Percentiles rank a stretch among this genome's conserved stretches.
Evolutionary conservation across 352 stramenopile genomes (phyloP).

Genomic region (Blastocystis sp.): DNA sequence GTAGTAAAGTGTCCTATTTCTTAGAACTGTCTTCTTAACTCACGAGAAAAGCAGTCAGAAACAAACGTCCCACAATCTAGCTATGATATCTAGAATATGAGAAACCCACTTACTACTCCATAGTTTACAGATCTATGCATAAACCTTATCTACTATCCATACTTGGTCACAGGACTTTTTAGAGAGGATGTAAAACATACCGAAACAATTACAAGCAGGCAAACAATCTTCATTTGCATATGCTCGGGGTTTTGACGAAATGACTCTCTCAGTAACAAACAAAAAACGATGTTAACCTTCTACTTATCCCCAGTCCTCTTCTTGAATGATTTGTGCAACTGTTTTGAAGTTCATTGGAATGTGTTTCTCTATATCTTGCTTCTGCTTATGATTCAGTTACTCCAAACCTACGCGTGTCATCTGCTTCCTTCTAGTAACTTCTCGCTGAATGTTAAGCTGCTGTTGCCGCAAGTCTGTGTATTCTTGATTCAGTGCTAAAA

Average conservation of each 20-base stretch:
- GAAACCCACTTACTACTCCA: background rate
- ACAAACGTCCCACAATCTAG: slow-evolving; percentile 5
- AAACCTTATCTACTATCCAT: background rate
- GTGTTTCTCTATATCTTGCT: background rate
- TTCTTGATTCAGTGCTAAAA: background rate
- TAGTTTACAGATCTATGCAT: background rate
- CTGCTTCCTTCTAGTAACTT: background rate
- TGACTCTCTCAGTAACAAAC: background rate
- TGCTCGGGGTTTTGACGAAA: background rate
- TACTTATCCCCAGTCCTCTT: background rate
- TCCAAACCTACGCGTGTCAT: background rate
- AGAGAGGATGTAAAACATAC: no score
- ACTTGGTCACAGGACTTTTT: no score
- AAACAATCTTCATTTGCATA: background rate
- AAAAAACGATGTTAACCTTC: background rate
- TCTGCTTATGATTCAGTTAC: background rate
- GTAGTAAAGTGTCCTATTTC: background rate
- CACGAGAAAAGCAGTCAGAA: background rate
- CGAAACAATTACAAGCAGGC: no score
- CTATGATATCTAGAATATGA: background rate
- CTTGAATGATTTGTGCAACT: background rate
- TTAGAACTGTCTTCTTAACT: background rate
- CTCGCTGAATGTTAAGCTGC: background rate
- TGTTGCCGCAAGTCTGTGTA: background rate
- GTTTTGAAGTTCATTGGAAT: background rate